These are phyloP conservation scores for Euphorbia tirucalli DNA, from an alignment of 345 rosid species.

Conservation along the genomic window DNA sequence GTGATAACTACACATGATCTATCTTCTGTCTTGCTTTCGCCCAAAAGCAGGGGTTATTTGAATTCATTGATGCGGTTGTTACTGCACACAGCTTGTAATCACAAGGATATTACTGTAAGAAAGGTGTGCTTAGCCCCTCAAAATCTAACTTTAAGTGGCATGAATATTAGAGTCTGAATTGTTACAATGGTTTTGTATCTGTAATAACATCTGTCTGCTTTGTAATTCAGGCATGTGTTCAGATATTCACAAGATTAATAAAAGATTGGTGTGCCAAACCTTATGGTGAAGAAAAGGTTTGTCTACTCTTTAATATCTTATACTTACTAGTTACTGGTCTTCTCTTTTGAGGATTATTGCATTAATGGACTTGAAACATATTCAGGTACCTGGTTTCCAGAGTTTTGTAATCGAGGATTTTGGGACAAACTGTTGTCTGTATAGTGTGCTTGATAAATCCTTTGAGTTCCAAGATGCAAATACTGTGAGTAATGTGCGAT, in stretches of 20 bases:
- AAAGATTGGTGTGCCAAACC: slow-evolving; percentile 84
- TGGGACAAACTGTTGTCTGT: slow-evolving; percentile 77
- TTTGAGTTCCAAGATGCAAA: slow-evolving; percentile 86
- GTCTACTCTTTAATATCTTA: slow-evolving; percentile 10
- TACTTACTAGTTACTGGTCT: neutral
- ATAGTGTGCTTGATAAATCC: slow-evolving; percentile 84
- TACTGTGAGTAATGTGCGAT: slow-evolving; percentile 51
- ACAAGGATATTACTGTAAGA: slow-evolving; percentile 70
- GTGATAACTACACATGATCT: slow-evolving; percentile 81
- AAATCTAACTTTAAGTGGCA: neutral
- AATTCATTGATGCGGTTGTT: slow-evolving; percentile 66
- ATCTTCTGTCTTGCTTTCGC: slow-evolving; percentile 73
- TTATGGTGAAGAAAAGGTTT: slow-evolving; percentile 63
- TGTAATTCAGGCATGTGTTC: slow-evolving; percentile 71
- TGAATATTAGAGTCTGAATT: neutral
- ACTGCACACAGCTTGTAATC: slow-evolving; percentile 62
- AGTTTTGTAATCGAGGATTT: slow-evolving; percentile 66
- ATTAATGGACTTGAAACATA: slow-evolving; percentile 16
- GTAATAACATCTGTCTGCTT: slow-evolving; percentile 14
- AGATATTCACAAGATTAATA: slow-evolving; percentile 78
- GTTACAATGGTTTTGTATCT: neutral
- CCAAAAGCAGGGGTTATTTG: slow-evolving; percentile 55
- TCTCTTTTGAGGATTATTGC: slow-evolving; percentile 4
- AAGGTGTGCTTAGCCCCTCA: slow-evolving; percentile 48
- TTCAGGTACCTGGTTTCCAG: slow-evolving; percentile 84